phyloP scores from a whole-genome alignment of 2,329 filamentous ascomycete genomes.

The Colletotrichum somersetense region DNA sequence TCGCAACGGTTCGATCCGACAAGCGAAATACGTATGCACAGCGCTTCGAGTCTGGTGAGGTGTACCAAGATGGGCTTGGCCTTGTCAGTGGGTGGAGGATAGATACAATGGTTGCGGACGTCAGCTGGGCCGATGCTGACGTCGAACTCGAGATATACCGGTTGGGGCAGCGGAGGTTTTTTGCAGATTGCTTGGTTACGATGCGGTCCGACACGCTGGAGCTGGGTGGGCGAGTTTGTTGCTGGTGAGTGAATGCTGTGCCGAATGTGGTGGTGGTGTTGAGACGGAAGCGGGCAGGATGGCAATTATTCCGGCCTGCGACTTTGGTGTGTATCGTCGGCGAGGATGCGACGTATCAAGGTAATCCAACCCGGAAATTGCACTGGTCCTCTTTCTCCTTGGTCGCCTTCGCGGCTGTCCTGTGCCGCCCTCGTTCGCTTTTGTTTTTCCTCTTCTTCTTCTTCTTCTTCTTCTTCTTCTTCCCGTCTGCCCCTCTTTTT shows the following conservation, averaged over 20 bases:
- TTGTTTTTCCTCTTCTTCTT: background rate
- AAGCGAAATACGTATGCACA: background rate
- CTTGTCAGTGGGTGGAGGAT: background rate
- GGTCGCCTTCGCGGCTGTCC: constrained; percentile 4
- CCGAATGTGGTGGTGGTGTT: constrained; percentile 2
- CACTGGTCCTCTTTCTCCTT: background rate
- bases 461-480: background rate
- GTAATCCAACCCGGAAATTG: constrained; percentile 1
- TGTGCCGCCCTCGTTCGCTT: background rate
- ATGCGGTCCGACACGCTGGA: background rate
- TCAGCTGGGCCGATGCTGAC: constrained; percentile 3
- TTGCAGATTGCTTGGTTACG: background rate
- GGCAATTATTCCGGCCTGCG: constrained; percentile 7
- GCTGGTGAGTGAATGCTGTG: background rate
- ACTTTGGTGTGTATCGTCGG: constrained; percentile 6
- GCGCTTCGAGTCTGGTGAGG: background rate
- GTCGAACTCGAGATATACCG: background rate
- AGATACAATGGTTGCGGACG: constrained; percentile 4
- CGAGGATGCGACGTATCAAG: constrained; percentile 11
- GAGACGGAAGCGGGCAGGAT: constrained; percentile 7
- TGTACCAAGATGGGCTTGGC: background rate
- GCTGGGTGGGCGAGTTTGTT: background rate
- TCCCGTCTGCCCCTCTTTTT: background rate
- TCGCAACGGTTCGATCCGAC: background rate
- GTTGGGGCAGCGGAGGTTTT: background rate